Evolutionary conservation across 352 stramenopile species (phyloP), one percentile per base, ranked within the genome.

Genomic region (Globisporangium cederbergense): DNA sequence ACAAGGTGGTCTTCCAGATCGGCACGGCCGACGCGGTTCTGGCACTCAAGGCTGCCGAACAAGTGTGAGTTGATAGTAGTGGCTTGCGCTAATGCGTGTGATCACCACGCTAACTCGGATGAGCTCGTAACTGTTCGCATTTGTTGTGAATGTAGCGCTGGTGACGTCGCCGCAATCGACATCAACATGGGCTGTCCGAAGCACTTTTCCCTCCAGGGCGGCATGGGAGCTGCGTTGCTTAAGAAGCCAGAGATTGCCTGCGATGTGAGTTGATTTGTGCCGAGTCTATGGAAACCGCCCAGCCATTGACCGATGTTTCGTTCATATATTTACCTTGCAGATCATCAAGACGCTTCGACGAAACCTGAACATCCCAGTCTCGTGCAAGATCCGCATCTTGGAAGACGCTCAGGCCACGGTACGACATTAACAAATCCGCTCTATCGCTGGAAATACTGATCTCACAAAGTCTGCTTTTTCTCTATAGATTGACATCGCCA

Each of bases 131-230:
- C 7, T 50, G n/a, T n/a, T n/a, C n/a, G n/a, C n/a, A 7, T 45
- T 0, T 59, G 2, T 42, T 40, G 3, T 11, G 28, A 30, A 8
- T 62, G 22, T 52, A 93, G 84, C 6, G 77, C 84, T 22, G 70
- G 87, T 3, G 92, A 98, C 65, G 91, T 98, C 10, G 85, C 83
- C 7, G 81, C 88, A n/a, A 77, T 98, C 34, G 91, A 98, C 67
- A 84, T 98, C 66, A 98, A 98, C 71, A 98, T 98, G 93, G 93
- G 93, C 58, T 98, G 93, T 62, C 93, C 93, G 9, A 98, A 98
- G 75, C 85, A 96, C 64, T 98, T 98, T 59, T 97, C 90, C 16
- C 66, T 97, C 30, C 86, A 96, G 58, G 93, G 91, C 54, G 89
- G 90, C 34, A 98, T 98, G 93, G 93, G 93, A 32, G 87, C 88